Evolutionary conservation across 192 early-diverging fungal species (phyloP).

Genomic region (Coemansia sp.): DNA sequence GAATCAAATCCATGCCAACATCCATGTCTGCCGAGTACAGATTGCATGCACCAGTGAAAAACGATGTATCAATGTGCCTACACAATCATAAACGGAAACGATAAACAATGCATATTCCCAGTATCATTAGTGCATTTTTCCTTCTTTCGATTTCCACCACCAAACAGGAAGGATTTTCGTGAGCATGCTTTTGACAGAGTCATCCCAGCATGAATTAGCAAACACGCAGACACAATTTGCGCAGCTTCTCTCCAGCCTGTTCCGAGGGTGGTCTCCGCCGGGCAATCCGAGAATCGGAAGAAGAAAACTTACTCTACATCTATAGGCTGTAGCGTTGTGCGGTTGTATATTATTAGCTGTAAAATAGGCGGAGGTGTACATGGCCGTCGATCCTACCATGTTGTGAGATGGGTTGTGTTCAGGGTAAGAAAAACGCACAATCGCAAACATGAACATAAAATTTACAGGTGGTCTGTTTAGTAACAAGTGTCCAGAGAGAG

Average conservation of each 20-base stretch:
- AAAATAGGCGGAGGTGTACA: constrained; percentile 67
- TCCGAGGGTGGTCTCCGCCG: too few species aligned
- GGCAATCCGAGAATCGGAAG: neutral
- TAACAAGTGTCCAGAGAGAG: neutral
- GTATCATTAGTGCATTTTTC: neutral
- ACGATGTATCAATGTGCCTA: constrained; percentile 35
- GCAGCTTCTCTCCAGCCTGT: too few species aligned
- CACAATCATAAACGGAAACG: neutral
- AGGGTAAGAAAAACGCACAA: neutral
- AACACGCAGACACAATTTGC: too few species aligned
- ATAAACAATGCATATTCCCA: neutral
- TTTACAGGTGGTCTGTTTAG: neutral
- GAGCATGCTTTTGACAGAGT: too few species aligned
- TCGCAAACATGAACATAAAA: neutral
- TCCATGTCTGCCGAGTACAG: constrained; percentile 41
- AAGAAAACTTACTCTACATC: constrained; percentile 28
- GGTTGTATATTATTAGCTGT: constrained; percentile 59
- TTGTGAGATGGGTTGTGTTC: neutral
- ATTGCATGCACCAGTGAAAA: constrained; percentile 45
- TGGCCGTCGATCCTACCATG: constrained; percentile 58
- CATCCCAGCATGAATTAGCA: too few species aligned
- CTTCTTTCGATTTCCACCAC: neutral
- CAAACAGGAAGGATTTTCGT: too few species aligned
- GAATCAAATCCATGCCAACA: constrained; percentile 45
- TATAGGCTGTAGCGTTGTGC: constrained; percentile 35